A percentile compares a stretch with the other conserved stretches of the same genome.
These are phyloP conservation scores for Globisporangium nunn DNA, from an alignment of 352 stramenopile genomes.

Conservation along the genomic window DNA sequence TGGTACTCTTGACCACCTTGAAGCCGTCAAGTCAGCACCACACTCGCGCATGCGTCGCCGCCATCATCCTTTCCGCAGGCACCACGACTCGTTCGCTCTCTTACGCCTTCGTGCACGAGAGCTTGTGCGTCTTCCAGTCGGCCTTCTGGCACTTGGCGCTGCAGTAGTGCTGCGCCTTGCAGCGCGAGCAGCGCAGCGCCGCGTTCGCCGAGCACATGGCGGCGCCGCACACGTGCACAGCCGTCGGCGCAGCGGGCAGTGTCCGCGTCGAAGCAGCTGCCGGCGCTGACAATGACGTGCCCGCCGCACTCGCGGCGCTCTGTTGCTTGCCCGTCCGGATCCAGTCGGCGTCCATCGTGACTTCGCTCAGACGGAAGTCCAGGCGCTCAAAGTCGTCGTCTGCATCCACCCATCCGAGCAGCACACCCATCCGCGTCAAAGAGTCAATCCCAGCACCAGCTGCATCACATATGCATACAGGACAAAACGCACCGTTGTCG, in stretches of 20 bases:
- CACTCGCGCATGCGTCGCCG: too few relatives aligned
- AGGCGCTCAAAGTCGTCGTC: constrained; percentile 80
- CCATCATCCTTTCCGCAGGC: neutral
- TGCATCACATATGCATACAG: neutral
- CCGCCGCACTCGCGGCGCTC: constrained; percentile 17
- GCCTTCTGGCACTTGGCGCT: constrained; percentile 72
- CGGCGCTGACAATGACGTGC: constrained; percentile 20
- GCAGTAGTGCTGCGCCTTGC: constrained; percentile 84
- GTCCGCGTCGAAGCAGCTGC: constrained; percentile 19
- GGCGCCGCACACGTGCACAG: constrained; percentile 55
- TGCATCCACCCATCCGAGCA: constrained; percentile 7
- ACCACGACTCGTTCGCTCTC: neutral
- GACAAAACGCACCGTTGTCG: constrained; percentile 58
- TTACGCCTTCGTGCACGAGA: constrained; percentile 31
- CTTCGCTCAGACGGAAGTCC: constrained; percentile 68
- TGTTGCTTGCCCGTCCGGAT: constrained; percentile 59
- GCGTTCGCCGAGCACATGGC: constrained; percentile 64
- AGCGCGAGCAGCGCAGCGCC: constrained; percentile 71
- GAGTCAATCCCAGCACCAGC: neutral
- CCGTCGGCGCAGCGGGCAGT: constrained; percentile 11
- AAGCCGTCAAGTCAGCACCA: too few relatives aligned
- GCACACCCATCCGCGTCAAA: too few relatives aligned
- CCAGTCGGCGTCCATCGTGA: constrained; percentile 60
- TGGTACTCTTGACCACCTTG: too few relatives aligned
- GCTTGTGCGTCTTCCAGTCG: constrained; percentile 83